A percentile compares a stretch with the other conserved stretches of the same genome.
Evolutionary conservation across 2,329 filamentous ascomycete species (phyloP).

Genomic region (Aureobasidium melanogenum): DNA sequence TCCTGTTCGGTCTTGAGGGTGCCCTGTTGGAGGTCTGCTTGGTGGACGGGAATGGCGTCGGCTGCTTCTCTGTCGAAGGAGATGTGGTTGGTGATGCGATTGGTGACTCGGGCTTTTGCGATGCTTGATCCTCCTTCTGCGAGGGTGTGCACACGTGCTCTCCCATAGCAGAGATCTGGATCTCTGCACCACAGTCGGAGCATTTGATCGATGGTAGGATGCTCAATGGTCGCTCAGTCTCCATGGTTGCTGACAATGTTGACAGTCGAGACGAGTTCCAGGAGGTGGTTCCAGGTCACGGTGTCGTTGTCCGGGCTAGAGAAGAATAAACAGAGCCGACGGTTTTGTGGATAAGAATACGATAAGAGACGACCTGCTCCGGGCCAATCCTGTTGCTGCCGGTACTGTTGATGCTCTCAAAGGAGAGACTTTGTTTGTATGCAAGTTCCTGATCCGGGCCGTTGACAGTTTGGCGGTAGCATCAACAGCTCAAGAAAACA

Average conservation of each 20-base stretch:
- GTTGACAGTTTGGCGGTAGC: conserved; percentile 5
- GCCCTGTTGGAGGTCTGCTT: background rate
- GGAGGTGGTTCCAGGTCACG: background rate
- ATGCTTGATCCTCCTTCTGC: background rate
- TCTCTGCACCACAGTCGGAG: conserved; percentile 66
- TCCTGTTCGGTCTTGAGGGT: conserved; percentile 30
- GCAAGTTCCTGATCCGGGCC: background rate
- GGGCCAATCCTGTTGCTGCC: background rate
- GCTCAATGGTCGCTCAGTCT: conserved; percentile 31
- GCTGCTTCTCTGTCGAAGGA: conserved; percentile 31
- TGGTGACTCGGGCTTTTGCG: background rate
- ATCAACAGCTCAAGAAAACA: conserved; percentile 5
- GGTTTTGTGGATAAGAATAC: conserved; percentile 1
- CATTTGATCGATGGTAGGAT: conserved; percentile 82
- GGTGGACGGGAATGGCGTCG: conserved; percentile 14
- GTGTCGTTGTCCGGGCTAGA: background rate
- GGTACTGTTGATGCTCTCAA: background rate
- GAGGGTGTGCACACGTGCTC: conserved; percentile 59
- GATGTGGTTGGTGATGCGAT: background rate
- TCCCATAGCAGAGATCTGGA: conserved; percentile 78
- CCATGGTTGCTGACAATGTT: conserved; percentile 2
- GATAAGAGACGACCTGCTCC: background rate
- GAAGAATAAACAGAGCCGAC: conserved; percentile 5
- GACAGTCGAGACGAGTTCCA: background rate
- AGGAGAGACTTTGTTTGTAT: conserved; percentile 10